Evolutionary conservation across 495 filamentous ascomycete species (phyloP).

Genomic region (Emericellopsis terricola): DNA sequence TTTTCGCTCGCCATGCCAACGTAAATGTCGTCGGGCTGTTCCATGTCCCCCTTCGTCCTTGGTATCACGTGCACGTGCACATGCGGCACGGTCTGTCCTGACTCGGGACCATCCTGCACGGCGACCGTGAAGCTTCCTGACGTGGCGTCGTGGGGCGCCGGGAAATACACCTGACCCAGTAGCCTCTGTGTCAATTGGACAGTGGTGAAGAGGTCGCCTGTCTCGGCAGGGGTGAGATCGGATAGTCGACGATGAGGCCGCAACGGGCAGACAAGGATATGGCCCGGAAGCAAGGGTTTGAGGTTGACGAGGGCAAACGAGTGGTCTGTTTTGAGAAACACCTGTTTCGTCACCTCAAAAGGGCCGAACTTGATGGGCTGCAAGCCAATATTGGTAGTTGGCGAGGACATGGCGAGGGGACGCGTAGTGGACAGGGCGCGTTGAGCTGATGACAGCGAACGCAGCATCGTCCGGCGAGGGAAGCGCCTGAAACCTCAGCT

Average conservation of each 20-base stretch:
- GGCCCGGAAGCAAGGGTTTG: slow-evolving; percentile 84
- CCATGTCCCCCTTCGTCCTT: slow-evolving; percentile 27
- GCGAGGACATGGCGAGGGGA: slow-evolving; percentile 2
- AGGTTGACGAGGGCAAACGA: slow-evolving; percentile 83
- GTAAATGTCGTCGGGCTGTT: slow-evolving; percentile 45
- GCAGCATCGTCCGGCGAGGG: no score
- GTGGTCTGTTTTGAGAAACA: slow-evolving; percentile 68
- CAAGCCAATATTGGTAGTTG: slow-evolving; percentile 1
- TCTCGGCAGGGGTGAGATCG: slow-evolving; percentile 55
- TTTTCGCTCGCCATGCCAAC: slow-evolving; percentile 67
- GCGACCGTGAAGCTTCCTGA: slow-evolving; percentile 69
- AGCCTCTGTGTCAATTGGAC: slow-evolving; percentile 68
- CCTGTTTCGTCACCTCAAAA: slow-evolving; percentile 48
- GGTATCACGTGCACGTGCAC: slow-evolving; percentile 93
- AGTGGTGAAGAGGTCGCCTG: slow-evolving; percentile 68
- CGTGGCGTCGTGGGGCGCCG: slow-evolving; percentile 6
- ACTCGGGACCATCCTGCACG: slow-evolving; percentile 74
- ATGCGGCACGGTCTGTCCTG: slow-evolving; percentile 80
- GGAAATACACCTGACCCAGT: slow-evolving; percentile 54
- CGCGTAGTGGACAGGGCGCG: no score
- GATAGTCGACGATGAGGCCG: slow-evolving; percentile 48
- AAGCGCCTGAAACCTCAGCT: no score
- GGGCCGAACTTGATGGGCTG: slow-evolving; percentile 41
- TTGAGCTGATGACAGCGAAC: no score
- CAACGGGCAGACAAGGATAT: slow-evolving; percentile 66